Percentiles rank a stretch among this genome's conserved stretches.
phyloP scores from a whole-genome alignment of 2,329 filamentous ascomycete species.

The Ramularia endophylla region DNA sequence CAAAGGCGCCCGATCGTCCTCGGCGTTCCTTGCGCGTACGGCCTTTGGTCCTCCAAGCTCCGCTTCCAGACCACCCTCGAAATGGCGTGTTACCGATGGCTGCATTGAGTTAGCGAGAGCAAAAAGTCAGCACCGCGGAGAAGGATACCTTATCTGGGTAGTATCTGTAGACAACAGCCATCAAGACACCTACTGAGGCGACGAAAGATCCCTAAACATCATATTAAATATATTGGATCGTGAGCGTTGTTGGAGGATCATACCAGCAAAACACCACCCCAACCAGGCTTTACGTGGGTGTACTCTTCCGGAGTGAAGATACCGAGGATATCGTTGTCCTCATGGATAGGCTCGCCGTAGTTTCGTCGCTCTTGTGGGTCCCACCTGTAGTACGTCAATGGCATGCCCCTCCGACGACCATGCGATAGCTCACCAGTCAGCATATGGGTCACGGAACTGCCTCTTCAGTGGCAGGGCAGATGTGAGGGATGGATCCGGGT shows the following conservation, averaged over 20 bases:
- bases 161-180: constrained; percentile 32
- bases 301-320: constrained; percentile 88
- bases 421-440: constrained; percentile 54
- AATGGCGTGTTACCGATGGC: constrained; percentile 40
- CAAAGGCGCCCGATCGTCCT: constrained; percentile 17
- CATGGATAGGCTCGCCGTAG: constrained; percentile 92
- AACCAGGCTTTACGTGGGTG: constrained; percentile 70
- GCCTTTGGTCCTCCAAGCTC: constrained; percentile 45
- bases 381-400: constrained; percentile 52
- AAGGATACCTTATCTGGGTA: constrained; percentile 47
- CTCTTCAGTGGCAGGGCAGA: constrained; percentile 63
- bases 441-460: constrained; percentile 87
- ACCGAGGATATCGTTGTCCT: constrained; percentile 89
- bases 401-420: too few relatives aligned
- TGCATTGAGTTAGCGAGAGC: too few relatives aligned
- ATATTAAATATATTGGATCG: not conserved
- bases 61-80: constrained; percentile 41
- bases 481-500: constrained; percentile 62
- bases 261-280: constrained; percentile 55
- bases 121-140: too few relatives aligned
- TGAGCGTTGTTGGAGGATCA: constrained; percentile 1
- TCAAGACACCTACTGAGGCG: constrained; percentile 36
- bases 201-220: constrained; percentile 38
- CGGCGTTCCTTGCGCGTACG: constrained; percentile 23
- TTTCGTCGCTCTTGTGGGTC: constrained; percentile 96